A percentile compares a stretch with the other conserved stretches of the same genome.
These are phyloP conservation scores for Claviceps maximensis DNA, from an alignment of 2,329 filamentous ascomycete genomes.

Conservation along the genomic window DNA sequence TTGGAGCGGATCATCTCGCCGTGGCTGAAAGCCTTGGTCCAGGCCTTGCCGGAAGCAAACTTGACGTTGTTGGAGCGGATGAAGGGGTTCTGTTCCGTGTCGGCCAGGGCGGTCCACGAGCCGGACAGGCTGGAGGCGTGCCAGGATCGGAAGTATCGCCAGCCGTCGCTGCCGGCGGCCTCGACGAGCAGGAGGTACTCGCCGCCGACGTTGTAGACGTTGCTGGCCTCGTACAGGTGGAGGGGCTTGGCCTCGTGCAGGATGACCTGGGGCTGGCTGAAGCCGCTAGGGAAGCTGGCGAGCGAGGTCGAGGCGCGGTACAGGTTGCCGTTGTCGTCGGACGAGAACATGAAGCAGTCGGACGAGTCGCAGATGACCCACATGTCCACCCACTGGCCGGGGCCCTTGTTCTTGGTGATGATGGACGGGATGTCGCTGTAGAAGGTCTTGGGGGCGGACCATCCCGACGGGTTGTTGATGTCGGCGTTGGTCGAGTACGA, in stretches of 20 bases:
- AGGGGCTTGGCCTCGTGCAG: constrained; percentile 35
- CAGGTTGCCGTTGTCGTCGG: constrained; percentile 53
- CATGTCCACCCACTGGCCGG: constrained; percentile 45
- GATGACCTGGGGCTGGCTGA: constrained; percentile 38
- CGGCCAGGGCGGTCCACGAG: constrained; percentile 44
- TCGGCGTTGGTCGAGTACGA: constrained; percentile 2
- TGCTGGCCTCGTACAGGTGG: constrained; percentile 52
- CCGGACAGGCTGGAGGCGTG: constrained; percentile 44
- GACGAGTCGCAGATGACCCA: constrained; percentile 46
- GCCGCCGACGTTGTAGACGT: constrained; percentile 48
- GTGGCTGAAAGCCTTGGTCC: constrained; percentile 56
- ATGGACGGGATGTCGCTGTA: background rate
- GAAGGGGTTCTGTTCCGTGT: constrained; percentile 43
- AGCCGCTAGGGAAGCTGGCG: constrained; percentile 45
- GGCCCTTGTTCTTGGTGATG: constrained; percentile 26
- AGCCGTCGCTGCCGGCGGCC: constrained; percentile 38
- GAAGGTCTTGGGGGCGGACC: background rate
- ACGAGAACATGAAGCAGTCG: constrained; percentile 56
- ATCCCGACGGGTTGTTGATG: background rate
- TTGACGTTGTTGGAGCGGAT: constrained; percentile 48
- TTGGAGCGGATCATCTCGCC: constrained; percentile 46
- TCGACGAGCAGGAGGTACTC: constrained; percentile 59
- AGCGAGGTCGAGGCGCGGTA: constrained; percentile 52
- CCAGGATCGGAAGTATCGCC: constrained; percentile 53
- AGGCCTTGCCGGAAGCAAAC: constrained; percentile 32